phyloP scores from a whole-genome alignment of 306 rosid species.

The Malus fusca region DNA sequence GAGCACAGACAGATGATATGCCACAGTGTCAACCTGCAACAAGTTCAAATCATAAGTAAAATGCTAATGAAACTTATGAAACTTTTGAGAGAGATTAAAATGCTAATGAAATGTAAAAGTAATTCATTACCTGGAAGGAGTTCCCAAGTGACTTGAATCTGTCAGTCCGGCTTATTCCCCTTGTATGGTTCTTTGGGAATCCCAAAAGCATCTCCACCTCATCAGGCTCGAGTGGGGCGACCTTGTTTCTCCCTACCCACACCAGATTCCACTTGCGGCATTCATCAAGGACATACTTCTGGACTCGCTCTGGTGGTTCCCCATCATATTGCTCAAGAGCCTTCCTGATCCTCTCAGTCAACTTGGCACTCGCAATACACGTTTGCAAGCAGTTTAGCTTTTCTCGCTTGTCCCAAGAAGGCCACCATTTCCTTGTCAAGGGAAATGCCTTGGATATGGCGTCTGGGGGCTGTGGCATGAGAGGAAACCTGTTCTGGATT shows the following conservation, averaged over 20 bases:
- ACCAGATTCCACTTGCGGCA: constrained; percentile 94
- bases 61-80: neutral
- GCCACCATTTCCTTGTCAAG: constrained; percentile 90
- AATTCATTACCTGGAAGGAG: constrained; percentile 75
- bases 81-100: neutral
- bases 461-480: constrained; percentile 71
- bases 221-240: constrained; percentile 90
- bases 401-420: constrained; percentile 75
- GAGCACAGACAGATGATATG: constrained; percentile 77
- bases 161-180: constrained; percentile 93
- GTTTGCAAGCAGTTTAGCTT: constrained; percentile 83
- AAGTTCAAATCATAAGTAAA: constrained; percentile 12
- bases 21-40: constrained; percentile 91
- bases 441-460: constrained; percentile 77
- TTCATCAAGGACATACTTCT: constrained; percentile 55
- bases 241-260: constrained; percentile 96
- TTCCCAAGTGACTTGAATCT: constrained; percentile 91
- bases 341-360: constrained; percentile 66
- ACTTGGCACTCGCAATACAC: constrained; percentile 56
- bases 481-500: constrained; percentile 57
- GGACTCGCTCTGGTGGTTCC: constrained; percentile 49
- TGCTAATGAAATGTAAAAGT: neutral
- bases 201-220: constrained; percentile 87
- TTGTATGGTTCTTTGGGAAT: constrained; percentile 87
- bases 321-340: constrained; percentile 54